Conservation (phyloP, 495 filamentous ascomycete species). For the Aspergillus nidulans region DNA sequence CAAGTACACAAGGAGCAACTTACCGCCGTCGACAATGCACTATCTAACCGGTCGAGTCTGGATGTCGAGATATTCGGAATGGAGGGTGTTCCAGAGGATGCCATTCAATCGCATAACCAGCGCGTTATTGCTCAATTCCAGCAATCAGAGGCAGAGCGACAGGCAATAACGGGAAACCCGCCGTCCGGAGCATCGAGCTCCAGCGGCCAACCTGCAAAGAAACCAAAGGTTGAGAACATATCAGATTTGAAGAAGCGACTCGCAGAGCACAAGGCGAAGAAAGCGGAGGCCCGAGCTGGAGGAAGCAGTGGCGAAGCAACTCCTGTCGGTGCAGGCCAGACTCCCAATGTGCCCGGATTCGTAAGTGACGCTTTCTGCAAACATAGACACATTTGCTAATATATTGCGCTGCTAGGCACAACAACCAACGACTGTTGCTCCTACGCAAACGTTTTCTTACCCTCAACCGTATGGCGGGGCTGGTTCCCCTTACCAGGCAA, state of each 20-base stretch:
- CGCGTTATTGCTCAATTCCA: conserved; percentile 79
- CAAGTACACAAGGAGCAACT: conserved; percentile 96
- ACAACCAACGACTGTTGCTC: conserved; percentile 24
- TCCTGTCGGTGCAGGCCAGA: conserved; percentile 47
- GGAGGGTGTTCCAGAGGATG: conserved; percentile 90
- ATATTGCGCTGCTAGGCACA: conserved; percentile 18
- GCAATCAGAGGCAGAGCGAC: conserved; percentile 76
- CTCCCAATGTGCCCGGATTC: conserved; percentile 51
- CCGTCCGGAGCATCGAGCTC: conserved; percentile 52
- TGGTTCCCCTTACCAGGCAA: conserved; percentile 38
- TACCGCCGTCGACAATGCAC: conserved; percentile 81
- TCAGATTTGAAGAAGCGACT: conserved; percentile 79
- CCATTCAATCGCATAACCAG: conserved; percentile 75
- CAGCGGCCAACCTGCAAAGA: conserved; percentile 61
- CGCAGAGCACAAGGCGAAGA: conserved; percentile 72
- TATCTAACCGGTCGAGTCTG: conserved; percentile 73
- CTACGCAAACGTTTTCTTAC: conserved; percentile 31
- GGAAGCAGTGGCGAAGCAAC: conserved; percentile 59
- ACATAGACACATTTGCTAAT: conserved; percentile 5
- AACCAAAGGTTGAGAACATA: conserved; percentile 70
- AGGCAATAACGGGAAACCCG: conserved; percentile 79
- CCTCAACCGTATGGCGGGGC: conserved; percentile 35
- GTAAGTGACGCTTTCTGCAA: conserved; percentile 35
- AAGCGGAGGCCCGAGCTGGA: conserved; percentile 54
- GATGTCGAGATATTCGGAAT: conserved; percentile 97